These are phyloP conservation scores for Dipodascus geniculatus DNA, from an alignment of 805 yeast species.

Conservation along the genomic window DNA sequence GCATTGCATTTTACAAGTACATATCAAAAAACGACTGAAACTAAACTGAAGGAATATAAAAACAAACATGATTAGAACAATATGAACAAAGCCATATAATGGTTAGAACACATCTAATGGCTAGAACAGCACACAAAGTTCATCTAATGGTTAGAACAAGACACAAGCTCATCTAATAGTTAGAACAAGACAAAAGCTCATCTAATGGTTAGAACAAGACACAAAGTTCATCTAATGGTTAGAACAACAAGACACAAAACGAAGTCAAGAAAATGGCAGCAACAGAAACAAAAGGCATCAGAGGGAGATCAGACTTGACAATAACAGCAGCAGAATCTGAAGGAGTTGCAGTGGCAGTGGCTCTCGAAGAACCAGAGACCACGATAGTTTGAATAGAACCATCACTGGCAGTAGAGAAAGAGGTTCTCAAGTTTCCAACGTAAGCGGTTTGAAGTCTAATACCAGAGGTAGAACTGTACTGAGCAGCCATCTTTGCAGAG, in stretches of 20 bases:
- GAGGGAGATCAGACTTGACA: not conserved
- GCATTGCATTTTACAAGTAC: too few relatives aligned
- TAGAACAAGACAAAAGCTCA: too few relatives aligned
- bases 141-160: too few relatives aligned
- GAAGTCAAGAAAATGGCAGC: not conserved
- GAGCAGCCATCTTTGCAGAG: conserved; percentile 13
- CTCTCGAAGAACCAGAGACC: not conserved
- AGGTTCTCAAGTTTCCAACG: not conserved
- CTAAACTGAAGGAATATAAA: too few relatives aligned
- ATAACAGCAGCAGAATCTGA: not conserved
- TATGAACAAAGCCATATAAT: too few relatives aligned
- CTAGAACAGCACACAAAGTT: too few relatives aligned
- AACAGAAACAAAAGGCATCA: not conserved
- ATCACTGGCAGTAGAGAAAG: not conserved
- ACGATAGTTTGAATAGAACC: not conserved
- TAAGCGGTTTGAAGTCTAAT: not conserved
- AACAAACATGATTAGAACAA: too few relatives aligned
- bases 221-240: too few relatives aligned
- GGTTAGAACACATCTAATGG: too few relatives aligned
- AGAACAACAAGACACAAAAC: not conserved
- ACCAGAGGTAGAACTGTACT: not conserved
- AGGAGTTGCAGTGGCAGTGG: not conserved
- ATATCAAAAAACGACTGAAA: too few relatives aligned
- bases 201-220: too few relatives aligned
- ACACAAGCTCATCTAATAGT: too few relatives aligned